Evolutionary conservation across 768 basidiomycete genomes (phyloP).

Genomic region (Termitomyces heimii): DNA sequence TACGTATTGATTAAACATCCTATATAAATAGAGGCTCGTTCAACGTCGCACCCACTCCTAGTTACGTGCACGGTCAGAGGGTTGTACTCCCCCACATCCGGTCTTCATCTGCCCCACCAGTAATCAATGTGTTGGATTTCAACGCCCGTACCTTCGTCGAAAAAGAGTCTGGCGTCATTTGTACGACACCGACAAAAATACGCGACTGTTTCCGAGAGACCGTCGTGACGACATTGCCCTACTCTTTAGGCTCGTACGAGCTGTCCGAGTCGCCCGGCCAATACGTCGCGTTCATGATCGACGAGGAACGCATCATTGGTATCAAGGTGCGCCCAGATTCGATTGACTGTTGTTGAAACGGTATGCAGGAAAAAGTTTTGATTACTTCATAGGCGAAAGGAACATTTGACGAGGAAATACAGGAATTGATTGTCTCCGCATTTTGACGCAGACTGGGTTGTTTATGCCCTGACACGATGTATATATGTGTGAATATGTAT

Average conservation of each 20-base stretch:
- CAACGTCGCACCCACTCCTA: background rate
- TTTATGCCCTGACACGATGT: no score
- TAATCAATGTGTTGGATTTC: background rate
- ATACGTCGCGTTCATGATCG: background rate
- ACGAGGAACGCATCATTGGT: background rate
- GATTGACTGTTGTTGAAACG: background rate
- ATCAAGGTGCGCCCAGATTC: background rate
- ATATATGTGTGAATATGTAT: no score
- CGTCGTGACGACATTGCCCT: background rate
- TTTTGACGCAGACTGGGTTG: no score
- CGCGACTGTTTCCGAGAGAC: background rate
- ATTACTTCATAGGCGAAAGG: background rate
- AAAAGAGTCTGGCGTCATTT: background rate
- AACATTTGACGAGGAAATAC: background rate
- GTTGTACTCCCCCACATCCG: background rate
- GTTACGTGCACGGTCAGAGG: background rate
- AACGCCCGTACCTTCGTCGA: background rate
- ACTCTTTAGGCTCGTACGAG: background rate
- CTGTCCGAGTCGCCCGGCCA: background rate
- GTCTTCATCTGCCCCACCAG: background rate
- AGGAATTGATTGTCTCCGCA: background rate
- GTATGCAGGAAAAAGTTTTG: background rate
- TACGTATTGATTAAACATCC: background rate
- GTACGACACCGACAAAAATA: background rate
- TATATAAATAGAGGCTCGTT: background rate